Base-by-base conservation (phyloP, 352 stramenopile genomes). In the Phytophthora fragariaefolia region DNA sequence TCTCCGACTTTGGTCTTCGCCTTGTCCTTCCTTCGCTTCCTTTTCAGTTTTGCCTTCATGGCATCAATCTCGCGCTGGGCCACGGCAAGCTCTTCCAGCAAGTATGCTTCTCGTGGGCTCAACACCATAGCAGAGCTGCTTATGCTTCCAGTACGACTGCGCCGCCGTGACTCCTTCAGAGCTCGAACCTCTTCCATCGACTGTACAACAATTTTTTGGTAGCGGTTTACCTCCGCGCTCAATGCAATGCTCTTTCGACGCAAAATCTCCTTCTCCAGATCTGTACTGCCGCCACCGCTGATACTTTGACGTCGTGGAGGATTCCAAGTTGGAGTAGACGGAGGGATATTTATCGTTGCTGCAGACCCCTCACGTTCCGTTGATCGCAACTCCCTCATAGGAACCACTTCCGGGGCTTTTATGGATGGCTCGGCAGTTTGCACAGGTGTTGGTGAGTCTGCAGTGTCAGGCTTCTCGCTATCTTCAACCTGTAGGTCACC, bases 161-260 rank as follows among this genome's bases (percentile, higher is more conserved):
- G 62, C 13, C 66, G 66, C n/a, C 59, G 65, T 1, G 69, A 75
- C 53, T 79, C 74, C 53, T 78, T 78, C 13, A 82, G 53, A 5
- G 66, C 56, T 3, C 63, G 61, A 2, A 82, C 71, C 43, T 82
- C 74, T 28, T 79, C 70, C 54, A 79, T 71, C 7, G 74, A 82
- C 12, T 82, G 70, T 27, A 79, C 70, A 1, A 82, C 74, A 34
- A 82, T 64, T 30, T 82, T 72, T 26, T 76, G 69, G 24, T 82
- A 82, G 32, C 74, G 71, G 36, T 79, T 73, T 5, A 82, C 66
- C 38, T 82, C 74, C 17, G 74, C 66, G 12, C 54, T 73, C 8
- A 82, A 46, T 50, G 58, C 63, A 18, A 76, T 61, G 53, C 74
- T 82, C 27, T 76, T 72, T 2, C 70, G 66, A 15, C 74, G 70